phyloP scores from a whole-genome alignment of 2,329 filamentous ascomycete species.

The Penicillium frequentans region DNA sequence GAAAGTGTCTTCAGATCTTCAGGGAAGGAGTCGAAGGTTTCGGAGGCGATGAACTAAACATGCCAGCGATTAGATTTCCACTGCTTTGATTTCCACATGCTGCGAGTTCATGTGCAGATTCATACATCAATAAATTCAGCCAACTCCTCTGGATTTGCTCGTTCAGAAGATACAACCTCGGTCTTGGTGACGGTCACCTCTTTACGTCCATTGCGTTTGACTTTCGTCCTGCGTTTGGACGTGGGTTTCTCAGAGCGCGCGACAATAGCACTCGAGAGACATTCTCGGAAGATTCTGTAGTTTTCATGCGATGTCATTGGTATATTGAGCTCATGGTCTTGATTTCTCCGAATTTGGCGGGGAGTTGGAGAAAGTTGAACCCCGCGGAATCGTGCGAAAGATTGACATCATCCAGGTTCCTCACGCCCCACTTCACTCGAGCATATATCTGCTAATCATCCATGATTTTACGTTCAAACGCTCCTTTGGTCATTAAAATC shows the following conservation, averaged over 20 bases:
- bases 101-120: not conserved
- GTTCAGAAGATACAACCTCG: conserved; percentile 10
- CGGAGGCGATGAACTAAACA: conserved; percentile 64
- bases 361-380: not conserved
- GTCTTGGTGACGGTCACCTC: conserved; percentile 5
- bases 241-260: conserved; percentile 57
- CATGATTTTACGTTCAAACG: not conserved
- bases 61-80: not conserved
- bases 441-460: not conserved
- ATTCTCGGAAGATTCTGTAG: conserved; percentile 71
- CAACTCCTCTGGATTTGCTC: conserved; percentile 63
- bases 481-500: not conserved
- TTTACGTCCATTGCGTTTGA: conserved; percentile 17
- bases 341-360: not conserved
- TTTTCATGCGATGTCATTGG: conserved; percentile 47
- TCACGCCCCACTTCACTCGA: not conserved
- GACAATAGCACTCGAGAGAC: conserved; percentile 68
- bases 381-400: conserved; percentile 5
- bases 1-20: conserved; percentile 60
- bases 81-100: not conserved
- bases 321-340: not conserved
- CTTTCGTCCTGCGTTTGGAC: conserved; percentile 21
- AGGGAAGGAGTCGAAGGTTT: conserved; percentile 69
- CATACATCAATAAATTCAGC: conserved; percentile 73
- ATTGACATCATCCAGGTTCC: conserved; percentile 18